A percentile compares a stretch with the other conserved stretches of the same genome.
Conservation (phyloP, 768 basidiomycete species). For the Tylopilus sp. region DNA sequence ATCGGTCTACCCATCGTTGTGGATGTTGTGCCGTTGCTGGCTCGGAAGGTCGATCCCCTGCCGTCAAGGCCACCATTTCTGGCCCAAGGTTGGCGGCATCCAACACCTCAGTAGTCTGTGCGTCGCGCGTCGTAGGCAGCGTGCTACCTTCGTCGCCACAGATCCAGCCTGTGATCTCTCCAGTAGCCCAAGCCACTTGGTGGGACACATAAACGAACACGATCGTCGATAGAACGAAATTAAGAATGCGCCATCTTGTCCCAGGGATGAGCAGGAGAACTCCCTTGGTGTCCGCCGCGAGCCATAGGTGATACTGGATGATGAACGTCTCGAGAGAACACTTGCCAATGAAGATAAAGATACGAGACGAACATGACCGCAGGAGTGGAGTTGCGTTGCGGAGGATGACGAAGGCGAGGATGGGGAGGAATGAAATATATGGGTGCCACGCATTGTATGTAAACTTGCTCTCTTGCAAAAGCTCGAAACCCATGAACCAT, state of each 20-base stretch:
- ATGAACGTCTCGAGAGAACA: slow-evolving; percentile 93
- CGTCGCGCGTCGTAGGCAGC: slow-evolving; percentile 19
- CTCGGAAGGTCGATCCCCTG: slow-evolving; percentile 18
- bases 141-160: slow-evolving; percentile 37
- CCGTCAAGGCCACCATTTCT: slow-evolving; percentile 12
- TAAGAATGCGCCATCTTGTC: slow-evolving; percentile 67
- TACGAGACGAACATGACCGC: slow-evolving; percentile 62
- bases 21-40: slow-evolving; percentile 39
- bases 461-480: slow-evolving; percentile 74
- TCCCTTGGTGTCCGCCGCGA: slow-evolving; percentile 81
- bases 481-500: slow-evolving; percentile 85
- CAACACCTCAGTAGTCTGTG: neutral
- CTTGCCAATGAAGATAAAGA: slow-evolving; percentile 79
- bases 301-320: slow-evolving; percentile 85
- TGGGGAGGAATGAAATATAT: slow-evolving; percentile 77
- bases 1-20: slow-evolving; percentile 50
- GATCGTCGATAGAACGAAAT: slow-evolving; percentile 70
- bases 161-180: slow-evolving; percentile 60
- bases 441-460: slow-evolving; percentile 85
- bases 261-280: slow-evolving; percentile 78
- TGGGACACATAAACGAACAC: slow-evolving; percentile 82
- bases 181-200: slow-evolving; percentile 72
- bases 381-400: slow-evolving; percentile 71
- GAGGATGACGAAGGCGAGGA: slow-evolving; percentile 69
- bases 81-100: neutral